These are phyloP conservation scores for Crithidia bombi DNA, from an alignment of 208 protist species.

Conservation along the genomic window DNA sequence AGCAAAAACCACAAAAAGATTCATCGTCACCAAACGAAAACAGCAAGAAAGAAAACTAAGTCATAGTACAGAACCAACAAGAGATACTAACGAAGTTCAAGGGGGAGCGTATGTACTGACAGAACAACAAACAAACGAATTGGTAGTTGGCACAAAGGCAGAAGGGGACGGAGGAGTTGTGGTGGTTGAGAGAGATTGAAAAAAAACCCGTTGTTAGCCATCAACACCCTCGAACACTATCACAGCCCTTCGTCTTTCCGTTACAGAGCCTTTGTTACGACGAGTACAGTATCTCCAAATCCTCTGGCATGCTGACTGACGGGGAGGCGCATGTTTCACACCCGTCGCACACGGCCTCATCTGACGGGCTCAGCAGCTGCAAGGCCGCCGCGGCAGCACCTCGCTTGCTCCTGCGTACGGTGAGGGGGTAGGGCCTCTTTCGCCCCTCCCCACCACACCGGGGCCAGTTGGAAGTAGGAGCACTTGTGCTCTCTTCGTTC, in stretches of 20 bases:
- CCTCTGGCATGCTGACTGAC: neutral
- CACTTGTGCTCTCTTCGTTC: neutral
- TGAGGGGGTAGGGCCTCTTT: neutral
- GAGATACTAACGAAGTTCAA: too few species aligned
- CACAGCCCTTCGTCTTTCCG: neutral
- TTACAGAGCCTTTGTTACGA: too few species aligned
- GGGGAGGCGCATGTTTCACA: neutral
- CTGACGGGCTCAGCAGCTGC: neutral
- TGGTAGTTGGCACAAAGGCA: too few species aligned
- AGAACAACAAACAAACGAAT: too few species aligned
- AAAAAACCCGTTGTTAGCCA: too few species aligned
- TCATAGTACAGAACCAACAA: neutral
- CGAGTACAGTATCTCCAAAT: neutral
- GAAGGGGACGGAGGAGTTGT: too few species aligned
- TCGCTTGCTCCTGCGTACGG: neutral
- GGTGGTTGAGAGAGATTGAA: too few species aligned
- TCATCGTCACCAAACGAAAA: too few species aligned
- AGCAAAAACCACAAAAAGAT: too few species aligned
- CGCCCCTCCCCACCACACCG: neutral
- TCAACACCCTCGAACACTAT: too few species aligned
- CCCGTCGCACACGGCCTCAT: neutral
- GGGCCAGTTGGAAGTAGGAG: neutral
- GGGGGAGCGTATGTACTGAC: too few species aligned
- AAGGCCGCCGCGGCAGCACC: neutral
- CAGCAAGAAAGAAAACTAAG: constrained; percentile 5